phyloP scores from a whole-genome alignment of 148 eudicot genomes.

The Nepenthes mirabilis region DNA sequence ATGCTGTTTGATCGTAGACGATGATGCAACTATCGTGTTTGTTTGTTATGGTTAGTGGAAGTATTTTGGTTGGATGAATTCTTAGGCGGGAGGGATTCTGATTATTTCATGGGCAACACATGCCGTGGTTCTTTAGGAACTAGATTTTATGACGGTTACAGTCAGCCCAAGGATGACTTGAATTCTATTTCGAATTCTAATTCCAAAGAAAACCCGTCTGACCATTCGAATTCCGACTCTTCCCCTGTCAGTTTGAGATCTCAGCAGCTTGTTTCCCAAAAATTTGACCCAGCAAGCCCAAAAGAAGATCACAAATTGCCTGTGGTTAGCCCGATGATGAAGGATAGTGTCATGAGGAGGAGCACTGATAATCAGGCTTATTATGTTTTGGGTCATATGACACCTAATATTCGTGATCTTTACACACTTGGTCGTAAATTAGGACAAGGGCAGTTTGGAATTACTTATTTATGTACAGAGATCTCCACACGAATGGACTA shows the following conservation, averaged over 20 bases:
- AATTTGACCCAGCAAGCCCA: slow-evolving; percentile 31
- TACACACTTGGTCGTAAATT: slow-evolving; percentile 73
- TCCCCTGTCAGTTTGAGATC: slow-evolving; percentile 41
- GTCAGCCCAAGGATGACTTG: slow-evolving; percentile 47
- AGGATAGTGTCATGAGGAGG: slow-evolving; percentile 30
- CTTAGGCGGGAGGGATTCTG: slow-evolving; percentile 17
- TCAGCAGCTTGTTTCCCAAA: slow-evolving; percentile 41
- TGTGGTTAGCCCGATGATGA: slow-evolving; percentile 11
- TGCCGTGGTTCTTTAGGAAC: slow-evolving; percentile 82
- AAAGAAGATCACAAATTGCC: slow-evolving; percentile 17
- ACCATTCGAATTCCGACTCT: slow-evolving; percentile 23
- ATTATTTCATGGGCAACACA: slow-evolving; percentile 84
- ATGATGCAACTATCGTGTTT: too few species aligned
- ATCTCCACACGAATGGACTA: slow-evolving; percentile 49
- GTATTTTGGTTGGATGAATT: not conserved
- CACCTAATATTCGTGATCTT: slow-evolving; percentile 73
- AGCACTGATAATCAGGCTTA: slow-evolving; percentile 35
- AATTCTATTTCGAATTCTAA: slow-evolving; percentile 23
- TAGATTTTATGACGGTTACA: slow-evolving; percentile 43
- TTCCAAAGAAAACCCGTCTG: slow-evolving; percentile 19
- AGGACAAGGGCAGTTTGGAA: slow-evolving; percentile 98
- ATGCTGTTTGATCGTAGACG: too few species aligned
- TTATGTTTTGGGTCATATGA: slow-evolving; percentile 78
- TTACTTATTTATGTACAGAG: slow-evolving; percentile 80
- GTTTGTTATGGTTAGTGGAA: too few species aligned